Evolutionary conservation across 2,329 filamentous ascomycete genomes (phyloP).

Genomic region (Fusarium sp.): DNA sequence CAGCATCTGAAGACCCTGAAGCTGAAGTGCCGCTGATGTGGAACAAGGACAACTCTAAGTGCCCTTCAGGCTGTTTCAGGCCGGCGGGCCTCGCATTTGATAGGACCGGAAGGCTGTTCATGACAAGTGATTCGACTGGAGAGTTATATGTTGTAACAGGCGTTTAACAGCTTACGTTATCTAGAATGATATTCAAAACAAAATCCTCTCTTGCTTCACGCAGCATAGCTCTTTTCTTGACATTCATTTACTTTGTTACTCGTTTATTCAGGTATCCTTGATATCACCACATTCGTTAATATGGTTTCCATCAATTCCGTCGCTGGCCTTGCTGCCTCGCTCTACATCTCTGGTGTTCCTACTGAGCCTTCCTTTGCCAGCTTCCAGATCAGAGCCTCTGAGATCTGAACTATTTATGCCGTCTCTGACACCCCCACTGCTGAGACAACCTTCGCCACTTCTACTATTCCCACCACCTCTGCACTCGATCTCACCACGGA

Average conservation of each 20-base stretch:
- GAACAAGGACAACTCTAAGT: conserved; percentile 7
- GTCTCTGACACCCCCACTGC: not conserved
- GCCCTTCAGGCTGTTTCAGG: conserved; percentile 11
- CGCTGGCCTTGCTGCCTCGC: not conserved
- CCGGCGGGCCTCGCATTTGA: conserved; percentile 3
- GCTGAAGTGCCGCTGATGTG: conserved; percentile 18
- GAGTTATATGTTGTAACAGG: conserved; percentile 6
- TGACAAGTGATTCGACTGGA: conserved; percentile 15
- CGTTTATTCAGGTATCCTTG: not conserved
- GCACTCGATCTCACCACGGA: not conserved
- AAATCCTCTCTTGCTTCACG: too few relatives aligned
- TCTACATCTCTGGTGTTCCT: not conserved
- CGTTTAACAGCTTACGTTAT: not conserved
- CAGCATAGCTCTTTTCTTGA: too few relatives aligned
- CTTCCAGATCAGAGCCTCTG: not conserved
- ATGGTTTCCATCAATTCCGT: not conserved
- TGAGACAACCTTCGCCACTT: not conserved
- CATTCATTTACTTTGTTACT: not conserved
- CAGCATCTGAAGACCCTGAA: not conserved
- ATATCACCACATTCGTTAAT: not conserved
- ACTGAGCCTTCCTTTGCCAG: not conserved
- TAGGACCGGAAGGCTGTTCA: conserved; percentile 2
- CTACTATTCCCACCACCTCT: not conserved
- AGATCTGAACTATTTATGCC: not conserved
- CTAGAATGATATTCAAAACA: too few relatives aligned